A percentile compares a stretch with the other conserved stretches of the same genome.
Conservation (phyloP, 371 early-diverging fungal genomes). For the Edhazardia aedis region DNA sequence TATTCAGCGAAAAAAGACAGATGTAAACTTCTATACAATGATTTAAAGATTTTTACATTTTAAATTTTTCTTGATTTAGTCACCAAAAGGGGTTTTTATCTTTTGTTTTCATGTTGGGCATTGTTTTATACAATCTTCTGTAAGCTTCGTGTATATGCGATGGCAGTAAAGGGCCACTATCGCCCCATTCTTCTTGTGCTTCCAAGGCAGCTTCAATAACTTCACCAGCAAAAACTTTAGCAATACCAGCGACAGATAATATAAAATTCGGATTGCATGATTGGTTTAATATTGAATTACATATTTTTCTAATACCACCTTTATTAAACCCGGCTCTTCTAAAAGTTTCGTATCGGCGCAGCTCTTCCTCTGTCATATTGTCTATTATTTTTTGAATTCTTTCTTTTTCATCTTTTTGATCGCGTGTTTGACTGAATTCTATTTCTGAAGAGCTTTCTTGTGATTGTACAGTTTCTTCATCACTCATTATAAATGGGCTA, state of each 20-base stretch:
- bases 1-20: no score
- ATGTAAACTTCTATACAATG: no score
- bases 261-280: conserved; percentile 44
- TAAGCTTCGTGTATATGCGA: conserved; percentile 48
- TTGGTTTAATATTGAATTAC: conserved; percentile 37
- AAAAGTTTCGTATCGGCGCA: conserved; percentile 42
- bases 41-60: no score
- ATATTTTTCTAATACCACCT: conserved; percentile 39
- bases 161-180: conserved; percentile 40
- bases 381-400: conserved; percentile 5
- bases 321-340: conserved; percentile 40
- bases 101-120: background rate
- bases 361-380: conserved; percentile 17
- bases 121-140: conserved; percentile 24
- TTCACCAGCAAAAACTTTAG: conserved; percentile 48
- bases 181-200: conserved; percentile 29
- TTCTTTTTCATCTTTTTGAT: no score
- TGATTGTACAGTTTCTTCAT: no score
- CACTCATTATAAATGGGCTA: no score
- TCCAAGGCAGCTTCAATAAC: conserved; percentile 40
- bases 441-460: no score
- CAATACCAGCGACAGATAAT: conserved; percentile 43
- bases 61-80: no score
- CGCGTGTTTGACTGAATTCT: no score
- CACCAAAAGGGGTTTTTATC: no score